phyloP scores from a whole-genome alignment of 345 rosid species.

The Eucalyptus tenuipes region DNA sequence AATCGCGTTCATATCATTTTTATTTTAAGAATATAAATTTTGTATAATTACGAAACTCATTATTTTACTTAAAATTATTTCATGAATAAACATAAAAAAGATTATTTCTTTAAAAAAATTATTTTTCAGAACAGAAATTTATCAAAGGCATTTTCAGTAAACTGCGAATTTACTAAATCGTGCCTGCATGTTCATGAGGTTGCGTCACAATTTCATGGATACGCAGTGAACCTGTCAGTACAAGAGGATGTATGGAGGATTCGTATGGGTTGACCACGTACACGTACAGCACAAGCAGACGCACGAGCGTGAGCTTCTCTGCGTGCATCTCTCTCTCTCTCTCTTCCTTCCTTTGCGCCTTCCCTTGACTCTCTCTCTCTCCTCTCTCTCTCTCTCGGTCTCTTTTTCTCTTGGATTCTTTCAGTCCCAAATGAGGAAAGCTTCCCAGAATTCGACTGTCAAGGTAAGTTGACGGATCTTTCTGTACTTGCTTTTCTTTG shows the following conservation, averaged over 20 bases:
- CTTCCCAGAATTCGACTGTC: neutral
- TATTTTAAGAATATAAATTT: too few relatives aligned
- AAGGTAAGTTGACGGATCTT: neutral
- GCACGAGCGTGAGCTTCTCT: neutral
- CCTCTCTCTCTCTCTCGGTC: too few relatives aligned
- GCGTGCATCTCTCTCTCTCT: neutral
- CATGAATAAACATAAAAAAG: too few relatives aligned
- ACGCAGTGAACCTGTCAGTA: neutral
- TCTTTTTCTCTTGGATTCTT: neutral
- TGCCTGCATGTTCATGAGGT: neutral
- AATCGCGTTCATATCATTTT: too few relatives aligned
- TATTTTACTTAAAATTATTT: too few relatives aligned
- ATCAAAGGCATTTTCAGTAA: too few relatives aligned
- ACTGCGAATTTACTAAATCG: neutral
- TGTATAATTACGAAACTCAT: accelerated
- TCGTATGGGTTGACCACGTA: neutral
- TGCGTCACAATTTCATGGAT: neutral
- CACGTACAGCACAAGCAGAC: neutral
- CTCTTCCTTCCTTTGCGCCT: neutral
- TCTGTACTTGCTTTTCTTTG: neutral
- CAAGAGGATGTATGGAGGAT: neutral
- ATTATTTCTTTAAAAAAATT: too few relatives aligned
- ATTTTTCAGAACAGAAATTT: too few relatives aligned
- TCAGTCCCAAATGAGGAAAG: neutral
- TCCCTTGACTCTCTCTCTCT: neutral